Evolutionary conservation across 1,139 yeast genomes (phyloP).

Genomic region (Taphrina communis): DNA sequence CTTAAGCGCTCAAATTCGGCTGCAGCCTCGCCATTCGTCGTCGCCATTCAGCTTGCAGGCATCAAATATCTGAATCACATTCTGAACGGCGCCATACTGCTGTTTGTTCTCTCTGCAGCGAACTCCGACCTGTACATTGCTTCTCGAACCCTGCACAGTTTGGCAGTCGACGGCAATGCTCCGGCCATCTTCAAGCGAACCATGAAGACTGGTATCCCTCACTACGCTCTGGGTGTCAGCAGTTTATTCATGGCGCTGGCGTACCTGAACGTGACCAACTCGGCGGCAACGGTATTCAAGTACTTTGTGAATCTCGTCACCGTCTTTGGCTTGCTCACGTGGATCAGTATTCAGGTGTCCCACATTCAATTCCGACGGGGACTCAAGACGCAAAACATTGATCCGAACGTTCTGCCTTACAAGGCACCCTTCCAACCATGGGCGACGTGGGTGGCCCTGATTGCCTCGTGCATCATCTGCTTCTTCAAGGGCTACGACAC

Average conservation of each 20-base stretch:
- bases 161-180: conserved; percentile 81
- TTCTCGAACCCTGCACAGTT: conserved; percentile 79
- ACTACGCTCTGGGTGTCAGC: conserved; percentile 66
- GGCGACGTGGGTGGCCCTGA: conserved; percentile 62
- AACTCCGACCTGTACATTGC: conserved; percentile 79
- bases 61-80: conserved; percentile 72
- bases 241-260: conserved; percentile 70
- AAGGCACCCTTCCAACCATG: conserved; percentile 60
- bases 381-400: conserved; percentile 67
- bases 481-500: conserved; percentile 68
- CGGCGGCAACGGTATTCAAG: conserved; percentile 67
- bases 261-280: conserved; percentile 69
- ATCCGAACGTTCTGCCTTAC: conserved; percentile 59
- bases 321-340: conserved; percentile 70
- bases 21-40: conserved; percentile 63
- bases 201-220: conserved; percentile 76
- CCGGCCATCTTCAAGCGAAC: conserved; percentile 75
- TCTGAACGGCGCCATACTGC: conserved; percentile 73
- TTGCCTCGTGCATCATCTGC: conserved; percentile 63
- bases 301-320: conserved; percentile 82
- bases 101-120: conserved; percentile 73
- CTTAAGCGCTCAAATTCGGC: conserved; percentile 56
- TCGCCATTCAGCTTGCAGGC: conserved; percentile 72
- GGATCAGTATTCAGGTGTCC: conserved; percentile 68
- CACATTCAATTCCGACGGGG: conserved; percentile 71